Percentiles rank a stretch among this genome's conserved stretches.
Conservation (phyloP, 2,329 filamentous ascomycete species). For the Hypoxylon sp. region DNA sequence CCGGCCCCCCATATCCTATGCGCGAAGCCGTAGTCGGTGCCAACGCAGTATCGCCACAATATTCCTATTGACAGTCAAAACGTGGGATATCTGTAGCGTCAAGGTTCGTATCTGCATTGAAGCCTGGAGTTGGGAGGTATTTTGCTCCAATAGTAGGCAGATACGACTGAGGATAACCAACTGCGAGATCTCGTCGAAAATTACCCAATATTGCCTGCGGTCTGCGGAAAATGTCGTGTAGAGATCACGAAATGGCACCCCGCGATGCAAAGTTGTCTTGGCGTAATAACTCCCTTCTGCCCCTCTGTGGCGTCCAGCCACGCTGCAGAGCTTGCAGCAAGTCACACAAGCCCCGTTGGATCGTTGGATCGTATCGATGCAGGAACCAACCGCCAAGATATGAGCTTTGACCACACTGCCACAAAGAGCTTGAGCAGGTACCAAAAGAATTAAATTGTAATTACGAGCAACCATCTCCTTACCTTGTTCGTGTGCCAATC, state of each 20-base stretch:
- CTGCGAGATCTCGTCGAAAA: conserved; percentile 18
- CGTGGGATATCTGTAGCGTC: conserved; percentile 4
- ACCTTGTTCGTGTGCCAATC: conserved; percentile 40
- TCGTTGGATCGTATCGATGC: conserved; percentile 28
- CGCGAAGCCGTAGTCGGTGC: neutral
- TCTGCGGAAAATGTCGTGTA: conserved; percentile 29
- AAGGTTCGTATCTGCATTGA: conserved; percentile 38
- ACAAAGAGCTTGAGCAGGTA: conserved; percentile 13
- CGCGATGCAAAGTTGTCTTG: conserved; percentile 25
- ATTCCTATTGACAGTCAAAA: conserved; percentile 15
- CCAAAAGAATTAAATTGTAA: conserved; percentile 40
- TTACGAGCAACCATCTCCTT: conserved; percentile 40
- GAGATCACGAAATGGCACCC: conserved; percentile 29
- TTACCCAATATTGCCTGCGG: conserved; percentile 20
- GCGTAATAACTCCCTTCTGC: conserved; percentile 9
- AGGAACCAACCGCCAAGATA: conserved; percentile 34
- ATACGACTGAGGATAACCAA: conserved; percentile 20
- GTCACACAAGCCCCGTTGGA: conserved; percentile 33
- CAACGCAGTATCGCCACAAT: conserved; percentile 17
- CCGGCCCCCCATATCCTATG: conserved; percentile 1
- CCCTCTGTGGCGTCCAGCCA: conserved; percentile 18
- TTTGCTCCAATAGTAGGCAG: conserved; percentile 12
- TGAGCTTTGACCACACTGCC: conserved; percentile 30
- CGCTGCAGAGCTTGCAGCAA: conserved; percentile 24
- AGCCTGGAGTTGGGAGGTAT: conserved; percentile 12